A percentile compares a stretch with the other conserved stretches of the same genome.
These are phyloP conservation scores for Goffeauzyma gilvescens DNA, from an alignment of 768 basidiomycete species.

Conservation along the genomic window DNA sequence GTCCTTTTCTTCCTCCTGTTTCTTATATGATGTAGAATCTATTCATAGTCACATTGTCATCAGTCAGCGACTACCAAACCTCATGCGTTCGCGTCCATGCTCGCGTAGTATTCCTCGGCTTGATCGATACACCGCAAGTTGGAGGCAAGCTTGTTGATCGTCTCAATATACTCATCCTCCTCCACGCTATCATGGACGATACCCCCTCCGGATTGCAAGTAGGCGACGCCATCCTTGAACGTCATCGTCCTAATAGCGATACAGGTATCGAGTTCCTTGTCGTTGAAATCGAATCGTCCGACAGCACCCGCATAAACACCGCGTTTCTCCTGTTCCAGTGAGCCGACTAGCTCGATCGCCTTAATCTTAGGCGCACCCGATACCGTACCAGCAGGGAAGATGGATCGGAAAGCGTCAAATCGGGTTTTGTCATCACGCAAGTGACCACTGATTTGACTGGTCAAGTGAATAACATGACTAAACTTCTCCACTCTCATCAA, in stretches of 20 bases:
- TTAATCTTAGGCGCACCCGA: conserved; percentile 98
- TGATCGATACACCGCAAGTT: conserved; percentile 68
- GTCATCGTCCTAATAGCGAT: conserved; percentile 97
- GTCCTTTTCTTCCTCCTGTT: too few relatives aligned
- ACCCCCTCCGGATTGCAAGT: conserved; percentile 84
- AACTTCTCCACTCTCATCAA: conserved; percentile 88
- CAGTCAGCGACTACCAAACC: too few relatives aligned
- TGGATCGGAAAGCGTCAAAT: conserved; percentile 96
- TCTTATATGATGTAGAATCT: too few relatives aligned
- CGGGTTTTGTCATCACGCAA: conserved; percentile 69
- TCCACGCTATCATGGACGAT: conserved; percentile 95
- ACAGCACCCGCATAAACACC: conserved; percentile 95
- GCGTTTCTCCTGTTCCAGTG: conserved; percentile 67
- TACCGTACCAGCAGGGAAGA: conserved; percentile 96
- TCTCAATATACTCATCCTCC: conserved; percentile 91
- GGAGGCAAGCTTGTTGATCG: conserved; percentile 77
- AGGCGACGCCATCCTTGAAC: conserved; percentile 71
- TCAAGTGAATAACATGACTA: conserved; percentile 93
- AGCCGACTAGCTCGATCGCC: conserved; percentile 78
- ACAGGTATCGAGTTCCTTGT: conserved; percentile 89
- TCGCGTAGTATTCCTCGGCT: too few relatives aligned
- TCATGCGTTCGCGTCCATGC: too few relatives aligned
- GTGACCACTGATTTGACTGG: conserved; percentile 77
- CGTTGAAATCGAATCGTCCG: conserved; percentile 79
- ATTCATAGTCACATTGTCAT: too few relatives aligned